A percentile compares a stretch with the other conserved stretches of the same genome.
These are phyloP conservation scores for Pseudogymnoascus sp. DNA, from an alignment of 2,329 filamentous ascomycete species.

Conservation along the genomic window DNA sequence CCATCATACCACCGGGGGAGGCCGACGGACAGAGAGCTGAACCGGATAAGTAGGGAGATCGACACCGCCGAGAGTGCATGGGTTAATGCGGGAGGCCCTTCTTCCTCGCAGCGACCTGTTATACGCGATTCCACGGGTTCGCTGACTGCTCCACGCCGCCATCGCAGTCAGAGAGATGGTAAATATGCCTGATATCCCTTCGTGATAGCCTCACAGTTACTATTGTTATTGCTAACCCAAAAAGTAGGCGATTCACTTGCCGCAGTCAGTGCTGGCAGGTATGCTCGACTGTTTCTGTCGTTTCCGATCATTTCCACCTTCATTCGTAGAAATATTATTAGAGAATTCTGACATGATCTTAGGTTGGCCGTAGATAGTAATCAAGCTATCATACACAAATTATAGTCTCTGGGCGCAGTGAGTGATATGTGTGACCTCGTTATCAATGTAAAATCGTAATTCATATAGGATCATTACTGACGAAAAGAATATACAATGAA, in stretches of 20 bases:
- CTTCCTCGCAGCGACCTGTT: background rate
- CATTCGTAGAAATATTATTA: background rate
- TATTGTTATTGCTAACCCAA: background rate
- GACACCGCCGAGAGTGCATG: background rate
- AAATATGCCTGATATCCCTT: background rate
- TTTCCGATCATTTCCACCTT: background rate
- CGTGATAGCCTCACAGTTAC: background rate
- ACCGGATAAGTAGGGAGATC: background rate
- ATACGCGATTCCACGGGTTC: background rate
- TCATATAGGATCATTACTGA: conserved; percentile 5
- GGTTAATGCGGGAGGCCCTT: background rate
- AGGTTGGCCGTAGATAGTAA: background rate
- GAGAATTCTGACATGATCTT: background rate
- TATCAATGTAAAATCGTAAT: background rate
- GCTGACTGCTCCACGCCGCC: background rate
- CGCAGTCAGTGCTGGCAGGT: background rate
- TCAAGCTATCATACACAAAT: background rate
- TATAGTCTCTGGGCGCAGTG: background rate
- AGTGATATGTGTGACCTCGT: background rate
- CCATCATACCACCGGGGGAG: background rate
- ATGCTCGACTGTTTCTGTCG: background rate
- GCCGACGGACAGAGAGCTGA: conserved; percentile 2
- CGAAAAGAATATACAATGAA: conserved; percentile 6
- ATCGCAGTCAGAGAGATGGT: conserved; percentile 3
- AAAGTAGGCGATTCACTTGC: background rate